Conservation (phyloP, 169 alveolate genomes). For the Plasmodium yoelii region DNA sequence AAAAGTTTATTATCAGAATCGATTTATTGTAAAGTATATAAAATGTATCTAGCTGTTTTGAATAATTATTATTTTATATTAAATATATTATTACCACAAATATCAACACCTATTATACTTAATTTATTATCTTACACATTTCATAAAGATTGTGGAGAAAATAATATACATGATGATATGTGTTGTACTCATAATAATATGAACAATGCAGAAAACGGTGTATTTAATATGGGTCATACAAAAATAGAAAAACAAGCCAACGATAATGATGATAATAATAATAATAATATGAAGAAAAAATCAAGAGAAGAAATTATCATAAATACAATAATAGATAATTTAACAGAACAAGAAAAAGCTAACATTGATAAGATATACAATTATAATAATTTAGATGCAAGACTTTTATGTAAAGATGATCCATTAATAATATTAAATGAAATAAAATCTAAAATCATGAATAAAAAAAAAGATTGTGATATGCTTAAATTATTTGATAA, state of each 20-base stretch:
- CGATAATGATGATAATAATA: too few relatives aligned
- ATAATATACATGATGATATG: neutral
- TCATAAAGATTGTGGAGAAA: constrained; percentile 5
- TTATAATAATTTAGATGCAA: constrained; percentile 32
- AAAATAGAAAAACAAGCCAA: neutral
- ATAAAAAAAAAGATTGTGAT: constrained; percentile 14
- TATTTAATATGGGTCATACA: neutral
- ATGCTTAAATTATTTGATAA: constrained; percentile 12
- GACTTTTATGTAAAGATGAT: constrained; percentile 55
- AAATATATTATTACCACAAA: constrained; percentile 59
- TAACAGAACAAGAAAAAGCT: constrained; percentile 35
- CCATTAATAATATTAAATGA: constrained; percentile 51
- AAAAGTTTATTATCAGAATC: constrained; percentile 53
- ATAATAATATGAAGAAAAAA: neutral
- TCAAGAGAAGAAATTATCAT: constrained; percentile 32
- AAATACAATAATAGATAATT: constrained; percentile 35
- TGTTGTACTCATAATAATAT: neutral
- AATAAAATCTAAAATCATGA: constrained; percentile 35
- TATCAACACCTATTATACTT: constrained; percentile 42
- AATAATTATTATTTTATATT: constrained; percentile 58
- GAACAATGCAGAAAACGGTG: neutral
- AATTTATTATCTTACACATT: constrained; percentile 31
- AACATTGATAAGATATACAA: constrained; percentile 29
- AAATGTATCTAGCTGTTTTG: constrained; percentile 48
- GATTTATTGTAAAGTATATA: constrained; percentile 30